These are phyloP conservation scores for Daldinia decipiens DNA, from an alignment of 495 filamentous ascomycete genomes.

Conservation along the genomic window DNA sequence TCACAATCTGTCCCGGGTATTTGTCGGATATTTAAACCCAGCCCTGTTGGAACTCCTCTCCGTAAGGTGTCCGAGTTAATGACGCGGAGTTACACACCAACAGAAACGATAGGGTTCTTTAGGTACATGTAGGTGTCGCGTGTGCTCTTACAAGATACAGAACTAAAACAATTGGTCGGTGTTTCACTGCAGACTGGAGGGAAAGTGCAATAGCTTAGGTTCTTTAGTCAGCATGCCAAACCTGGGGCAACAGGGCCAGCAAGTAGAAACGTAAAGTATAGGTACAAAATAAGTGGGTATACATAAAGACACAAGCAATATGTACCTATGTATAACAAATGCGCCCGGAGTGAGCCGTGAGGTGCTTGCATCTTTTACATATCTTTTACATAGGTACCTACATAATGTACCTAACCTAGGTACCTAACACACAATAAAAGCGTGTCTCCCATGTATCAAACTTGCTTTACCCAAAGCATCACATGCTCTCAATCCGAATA, in stretches of 20 bases:
- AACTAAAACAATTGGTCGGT: slow-evolving; percentile 19
- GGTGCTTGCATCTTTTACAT: neutral
- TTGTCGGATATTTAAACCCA: neutral
- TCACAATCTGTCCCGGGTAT: neutral
- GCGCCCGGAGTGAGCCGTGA: neutral
- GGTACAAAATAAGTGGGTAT: neutral
- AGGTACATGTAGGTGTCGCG: slow-evolving; percentile 25
- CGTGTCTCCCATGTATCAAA: neutral
- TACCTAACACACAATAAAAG: too few species aligned
- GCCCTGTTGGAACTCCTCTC: neutral
- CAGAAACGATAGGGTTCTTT: neutral
- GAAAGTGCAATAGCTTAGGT: slow-evolving; percentile 1
- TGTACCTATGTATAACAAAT: too few species aligned
- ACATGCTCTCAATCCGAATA: neutral
- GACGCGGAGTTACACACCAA: neutral
- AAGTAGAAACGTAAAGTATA: neutral
- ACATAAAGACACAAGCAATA: too few species aligned
- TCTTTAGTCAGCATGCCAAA: neutral
- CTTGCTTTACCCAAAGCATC: slow-evolving; percentile 2
- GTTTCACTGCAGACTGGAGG: slow-evolving; percentile 18
- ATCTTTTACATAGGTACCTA: neutral
- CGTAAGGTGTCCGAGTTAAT: neutral
- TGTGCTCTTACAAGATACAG: slow-evolving; percentile 17
- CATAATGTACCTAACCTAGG: neutral
- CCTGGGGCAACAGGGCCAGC: neutral